Evolutionary conservation across 129 eudicot genomes (phyloP).

Genomic region (Pseudognaphalium luteoalbum): DNA sequence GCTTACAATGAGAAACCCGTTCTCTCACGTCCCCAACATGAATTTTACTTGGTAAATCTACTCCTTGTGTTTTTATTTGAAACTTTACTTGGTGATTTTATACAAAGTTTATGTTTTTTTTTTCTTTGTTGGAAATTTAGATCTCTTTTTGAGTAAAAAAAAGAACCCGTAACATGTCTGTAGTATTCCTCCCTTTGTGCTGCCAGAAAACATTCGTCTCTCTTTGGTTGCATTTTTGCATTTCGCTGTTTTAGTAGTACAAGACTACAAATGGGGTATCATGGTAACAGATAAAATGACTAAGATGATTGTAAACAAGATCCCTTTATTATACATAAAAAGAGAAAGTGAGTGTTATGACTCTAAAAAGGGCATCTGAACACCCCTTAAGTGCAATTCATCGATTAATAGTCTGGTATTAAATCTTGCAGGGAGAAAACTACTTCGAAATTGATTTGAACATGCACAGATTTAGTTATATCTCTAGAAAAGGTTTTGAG

Average conservation of each 20-base stretch:
- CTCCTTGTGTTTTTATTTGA: neutral
- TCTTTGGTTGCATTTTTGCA: slow-evolving; percentile 3
- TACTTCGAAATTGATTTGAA: slow-evolving; percentile 95
- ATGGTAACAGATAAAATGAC: slow-evolving; percentile 4
- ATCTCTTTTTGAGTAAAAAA: neutral
- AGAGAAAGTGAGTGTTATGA: neutral
- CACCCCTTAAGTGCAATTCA: neutral
- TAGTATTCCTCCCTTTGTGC: neutral
- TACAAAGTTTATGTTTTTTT: neutral
- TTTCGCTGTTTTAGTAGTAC: neutral
- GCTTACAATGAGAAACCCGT: slow-evolving; percentile 97
- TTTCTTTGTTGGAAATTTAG: neutral
- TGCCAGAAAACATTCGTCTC: neutral
- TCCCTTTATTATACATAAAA: neutral
- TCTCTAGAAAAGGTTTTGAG: slow-evolving; percentile 92
- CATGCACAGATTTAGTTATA: slow-evolving; percentile 91
- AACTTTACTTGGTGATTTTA: neutral
- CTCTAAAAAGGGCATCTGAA: neutral
- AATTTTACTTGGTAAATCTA: slow-evolving; percentile 73
- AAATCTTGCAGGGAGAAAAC: slow-evolving; percentile 78
- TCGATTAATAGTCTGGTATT: neutral
- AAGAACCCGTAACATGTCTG: slow-evolving; percentile 6
- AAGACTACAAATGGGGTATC: neutral
- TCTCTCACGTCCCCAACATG: slow-evolving; percentile 95
- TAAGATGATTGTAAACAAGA: neutral